phyloP scores from a whole-genome alignment of 78 protist species.

The Chrysochromulina tobinii region DNA sequence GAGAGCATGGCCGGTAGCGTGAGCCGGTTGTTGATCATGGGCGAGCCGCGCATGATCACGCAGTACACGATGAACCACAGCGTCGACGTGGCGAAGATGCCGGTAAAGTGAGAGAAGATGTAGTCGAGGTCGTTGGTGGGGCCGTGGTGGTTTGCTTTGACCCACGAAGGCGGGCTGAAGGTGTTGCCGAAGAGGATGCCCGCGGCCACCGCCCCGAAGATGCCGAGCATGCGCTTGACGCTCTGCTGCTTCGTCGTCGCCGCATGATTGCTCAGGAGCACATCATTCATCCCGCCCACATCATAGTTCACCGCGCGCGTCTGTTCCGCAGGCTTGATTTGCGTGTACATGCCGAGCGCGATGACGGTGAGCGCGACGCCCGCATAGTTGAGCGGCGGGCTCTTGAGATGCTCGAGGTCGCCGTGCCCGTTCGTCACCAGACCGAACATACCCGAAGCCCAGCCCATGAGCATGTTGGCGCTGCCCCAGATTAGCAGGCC shows the following conservation, averaged over 20 bases:
- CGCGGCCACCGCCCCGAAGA: neutral
- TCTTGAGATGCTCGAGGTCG: neutral
- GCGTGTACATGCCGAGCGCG: slow-evolving; percentile 5
- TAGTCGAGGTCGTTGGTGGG: slow-evolving; percentile 47
- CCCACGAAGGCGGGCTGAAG: slow-evolving; percentile 44
- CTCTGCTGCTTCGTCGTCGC: too few species aligned
- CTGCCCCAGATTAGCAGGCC: slow-evolving; percentile 81
- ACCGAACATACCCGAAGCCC: slow-evolving; percentile 44
- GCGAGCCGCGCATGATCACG: slow-evolving; percentile 48
- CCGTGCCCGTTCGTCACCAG: neutral
- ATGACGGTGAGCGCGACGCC: slow-evolving; percentile 51
- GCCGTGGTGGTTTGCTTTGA: neutral
- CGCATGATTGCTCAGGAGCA: too few species aligned
- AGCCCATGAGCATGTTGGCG: slow-evolving; percentile 71
- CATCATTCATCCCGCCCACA: too few species aligned
- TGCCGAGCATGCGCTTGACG: neutral
- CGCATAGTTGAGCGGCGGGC: slow-evolving; percentile 30
- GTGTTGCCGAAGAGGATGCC: slow-evolving; percentile 53
- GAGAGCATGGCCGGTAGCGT: slow-evolving; percentile 71
- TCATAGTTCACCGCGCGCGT: neutral
- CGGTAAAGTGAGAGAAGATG: slow-evolving; percentile 76
- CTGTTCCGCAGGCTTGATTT: neutral
- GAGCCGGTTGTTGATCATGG: slow-evolving; percentile 60
- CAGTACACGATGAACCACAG: slow-evolving; percentile 62
- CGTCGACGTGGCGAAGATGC: slow-evolving; percentile 77